Percentiles rank a stretch among this genome's conserved stretches.
Evolutionary conservation across 306 rosid genomes (phyloP).

Genomic region (Luffa aegyptiaca): DNA sequence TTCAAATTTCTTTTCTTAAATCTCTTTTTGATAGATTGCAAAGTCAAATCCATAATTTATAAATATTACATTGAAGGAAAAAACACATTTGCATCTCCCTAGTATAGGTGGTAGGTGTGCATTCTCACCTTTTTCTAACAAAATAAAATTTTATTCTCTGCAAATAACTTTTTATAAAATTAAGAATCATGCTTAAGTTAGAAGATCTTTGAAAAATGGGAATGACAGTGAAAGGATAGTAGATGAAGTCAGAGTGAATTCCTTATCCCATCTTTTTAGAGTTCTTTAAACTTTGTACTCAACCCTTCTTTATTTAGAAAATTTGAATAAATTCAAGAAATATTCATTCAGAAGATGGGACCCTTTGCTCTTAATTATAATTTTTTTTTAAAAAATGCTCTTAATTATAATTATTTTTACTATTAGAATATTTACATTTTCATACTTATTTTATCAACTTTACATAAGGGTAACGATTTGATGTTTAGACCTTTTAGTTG

Average conservation of each 20-base stretch:
- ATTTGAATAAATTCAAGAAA: background rate
- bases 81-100: too few relatives aligned
- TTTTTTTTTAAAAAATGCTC: background rate
- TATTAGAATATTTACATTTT: background rate
- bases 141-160: background rate
- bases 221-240: background rate
- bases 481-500: too few relatives aligned
- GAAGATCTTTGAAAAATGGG: background rate
- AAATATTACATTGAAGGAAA: too few relatives aligned
- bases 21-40: too few relatives aligned
- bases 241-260: background rate
- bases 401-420: background rate
- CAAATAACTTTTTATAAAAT: background rate
- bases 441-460: background rate
- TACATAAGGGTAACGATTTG: too few relatives aligned
- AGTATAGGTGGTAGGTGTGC: too few relatives aligned
- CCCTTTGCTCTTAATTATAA: background rate
- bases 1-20: too few relatives aligned
- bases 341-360: background rate
- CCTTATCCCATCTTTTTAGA: background rate
- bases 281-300: background rate
- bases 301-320: background rate
- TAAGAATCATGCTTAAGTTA: background rate
- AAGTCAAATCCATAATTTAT: too few relatives aligned
- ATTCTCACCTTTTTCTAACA: too few relatives aligned